Percentiles rank a stretch among this genome's conserved stretches.
Conservation (phyloP, 257 asterid genomes). For the Mentha longifolia region DNA sequence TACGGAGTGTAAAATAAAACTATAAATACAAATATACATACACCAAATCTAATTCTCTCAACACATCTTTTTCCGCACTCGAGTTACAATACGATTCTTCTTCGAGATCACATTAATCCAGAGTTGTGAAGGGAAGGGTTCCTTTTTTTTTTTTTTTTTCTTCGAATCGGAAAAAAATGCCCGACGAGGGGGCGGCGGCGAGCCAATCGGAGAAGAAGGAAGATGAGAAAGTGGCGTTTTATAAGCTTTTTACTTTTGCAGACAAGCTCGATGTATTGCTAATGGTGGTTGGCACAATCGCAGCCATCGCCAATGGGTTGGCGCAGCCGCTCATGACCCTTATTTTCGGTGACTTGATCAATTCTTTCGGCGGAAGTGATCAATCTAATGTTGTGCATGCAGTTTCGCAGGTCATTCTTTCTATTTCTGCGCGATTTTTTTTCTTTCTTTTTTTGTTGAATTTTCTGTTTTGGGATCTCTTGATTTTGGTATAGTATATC, state of each 20-base stretch:
- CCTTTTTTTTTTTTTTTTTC: too few relatives aligned
- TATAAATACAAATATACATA: background rate
- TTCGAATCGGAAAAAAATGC: background rate
- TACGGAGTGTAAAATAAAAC: background rate
- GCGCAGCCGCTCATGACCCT: constrained; percentile 80
- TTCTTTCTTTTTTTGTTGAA: background rate
- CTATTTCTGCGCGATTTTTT: background rate
- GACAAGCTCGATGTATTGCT: constrained; percentile 53
- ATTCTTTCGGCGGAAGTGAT: constrained; percentile 54
- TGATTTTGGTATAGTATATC: background rate
- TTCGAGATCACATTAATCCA: too few relatives aligned
- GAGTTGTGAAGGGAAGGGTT: background rate
- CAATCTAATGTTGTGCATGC: constrained; percentile 44
- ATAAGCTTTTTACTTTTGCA: constrained; percentile 65
- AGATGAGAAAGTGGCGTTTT: constrained; percentile 48
- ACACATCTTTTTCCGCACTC: too few relatives aligned
- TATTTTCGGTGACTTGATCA: constrained; percentile 62
- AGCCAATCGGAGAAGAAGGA: constrained; percentile 23
- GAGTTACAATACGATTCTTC: too few relatives aligned
- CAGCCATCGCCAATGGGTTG: constrained; percentile 61
- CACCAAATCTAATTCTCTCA: too few relatives aligned
- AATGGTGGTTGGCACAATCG: constrained; percentile 55
- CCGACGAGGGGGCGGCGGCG: constrained; percentile 2
- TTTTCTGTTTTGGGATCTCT: background rate
- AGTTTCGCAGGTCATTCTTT: constrained; percentile 49